Evolutionary conservation across 306 rosid genomes (phyloP).

Genomic region (Castanea crenata): DNA sequence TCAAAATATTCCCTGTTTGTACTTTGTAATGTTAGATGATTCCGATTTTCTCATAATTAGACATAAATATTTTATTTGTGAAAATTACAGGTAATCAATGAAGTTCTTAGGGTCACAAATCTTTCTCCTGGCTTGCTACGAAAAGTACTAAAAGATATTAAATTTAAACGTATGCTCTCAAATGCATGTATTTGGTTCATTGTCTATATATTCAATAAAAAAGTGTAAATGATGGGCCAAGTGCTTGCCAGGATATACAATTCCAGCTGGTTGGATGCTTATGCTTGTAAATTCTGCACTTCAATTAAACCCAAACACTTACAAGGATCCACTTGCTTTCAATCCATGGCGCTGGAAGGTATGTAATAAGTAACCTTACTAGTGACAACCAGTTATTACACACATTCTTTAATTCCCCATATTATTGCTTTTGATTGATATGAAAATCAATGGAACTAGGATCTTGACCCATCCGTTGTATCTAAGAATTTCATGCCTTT

Average conservation of each 20-base stretch:
- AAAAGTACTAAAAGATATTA: conserved; percentile 11
- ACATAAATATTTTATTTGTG: too few relatives aligned
- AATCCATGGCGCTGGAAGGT: conserved; percentile 40
- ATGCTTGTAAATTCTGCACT: conserved; percentile 13
- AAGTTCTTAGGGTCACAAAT: conserved; percentile 21
- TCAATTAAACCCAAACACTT: conserved; percentile 21
- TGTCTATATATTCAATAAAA: too few relatives aligned
- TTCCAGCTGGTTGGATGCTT: conserved; percentile 25
- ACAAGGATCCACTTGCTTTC: conserved; percentile 23
- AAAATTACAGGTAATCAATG: conserved; percentile 12
- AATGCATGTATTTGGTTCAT: too few relatives aligned
- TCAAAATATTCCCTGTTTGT: too few relatives aligned
- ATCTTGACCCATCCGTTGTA: background rate
- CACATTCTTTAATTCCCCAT: too few relatives aligned
- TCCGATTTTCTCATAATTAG: too few relatives aligned
- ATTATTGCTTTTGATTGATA: too few relatives aligned
- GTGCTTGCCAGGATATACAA: background rate
- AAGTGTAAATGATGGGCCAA: too few relatives aligned
- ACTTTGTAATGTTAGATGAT: too few relatives aligned
- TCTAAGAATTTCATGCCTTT: conserved; percentile 33
- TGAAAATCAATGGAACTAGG: background rate
- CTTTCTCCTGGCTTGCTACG: conserved; percentile 15
- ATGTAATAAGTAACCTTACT: too few relatives aligned
- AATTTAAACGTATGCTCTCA: background rate
- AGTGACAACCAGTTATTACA: too few relatives aligned